These are phyloP conservation scores for Acanthamoeba sp. DNA, from an alignment of 208 protist genomes.

Conservation along the genomic window DNA sequence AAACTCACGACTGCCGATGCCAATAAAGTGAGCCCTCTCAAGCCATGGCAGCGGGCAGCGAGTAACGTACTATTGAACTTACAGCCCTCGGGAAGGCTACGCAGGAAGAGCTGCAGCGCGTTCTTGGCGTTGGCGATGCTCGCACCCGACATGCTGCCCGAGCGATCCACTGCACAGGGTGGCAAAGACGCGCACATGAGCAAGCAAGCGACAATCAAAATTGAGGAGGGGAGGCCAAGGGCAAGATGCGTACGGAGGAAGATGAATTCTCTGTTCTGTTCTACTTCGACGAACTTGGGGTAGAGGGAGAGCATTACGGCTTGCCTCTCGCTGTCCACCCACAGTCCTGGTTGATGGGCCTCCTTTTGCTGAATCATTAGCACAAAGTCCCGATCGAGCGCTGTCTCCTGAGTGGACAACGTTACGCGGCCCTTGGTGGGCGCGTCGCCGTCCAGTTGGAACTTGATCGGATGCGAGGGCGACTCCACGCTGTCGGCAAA, in stretches of 20 bases:
- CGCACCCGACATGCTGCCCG: conserved; percentile 81
- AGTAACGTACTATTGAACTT: conserved; percentile 76
- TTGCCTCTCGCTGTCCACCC: conserved; percentile 46
- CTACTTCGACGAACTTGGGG: not conserved
- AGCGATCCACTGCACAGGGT: conserved; percentile 80
- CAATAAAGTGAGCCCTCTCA: too few relatives aligned
- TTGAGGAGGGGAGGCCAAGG: too few relatives aligned
- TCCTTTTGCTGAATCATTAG: conserved; percentile 64
- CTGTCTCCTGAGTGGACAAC: not conserved
- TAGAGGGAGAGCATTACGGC: conserved; percentile 39
- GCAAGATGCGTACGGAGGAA: conserved; percentile 7
- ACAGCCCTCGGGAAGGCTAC: conserved; percentile 77
- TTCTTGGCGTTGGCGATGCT: conserved; percentile 76
- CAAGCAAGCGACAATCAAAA: not conserved
- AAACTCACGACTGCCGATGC: conserved; percentile 79
- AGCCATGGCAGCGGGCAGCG: too few relatives aligned
- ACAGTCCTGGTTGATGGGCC: not conserved
- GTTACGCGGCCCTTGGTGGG: conserved; percentile 12
- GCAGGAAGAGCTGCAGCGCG: conserved; percentile 82
- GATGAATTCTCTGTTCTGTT: conserved; percentile 35
- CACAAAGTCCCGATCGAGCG: conserved; percentile 60
- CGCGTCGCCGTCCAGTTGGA: not conserved
- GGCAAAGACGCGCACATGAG: not conserved
- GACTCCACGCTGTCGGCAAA: not conserved
- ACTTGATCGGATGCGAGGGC: conserved; percentile 54